phyloP scores from a whole-genome alignment of 352 stramenopile genomes.

The Phytophthora cactorum region DNA sequence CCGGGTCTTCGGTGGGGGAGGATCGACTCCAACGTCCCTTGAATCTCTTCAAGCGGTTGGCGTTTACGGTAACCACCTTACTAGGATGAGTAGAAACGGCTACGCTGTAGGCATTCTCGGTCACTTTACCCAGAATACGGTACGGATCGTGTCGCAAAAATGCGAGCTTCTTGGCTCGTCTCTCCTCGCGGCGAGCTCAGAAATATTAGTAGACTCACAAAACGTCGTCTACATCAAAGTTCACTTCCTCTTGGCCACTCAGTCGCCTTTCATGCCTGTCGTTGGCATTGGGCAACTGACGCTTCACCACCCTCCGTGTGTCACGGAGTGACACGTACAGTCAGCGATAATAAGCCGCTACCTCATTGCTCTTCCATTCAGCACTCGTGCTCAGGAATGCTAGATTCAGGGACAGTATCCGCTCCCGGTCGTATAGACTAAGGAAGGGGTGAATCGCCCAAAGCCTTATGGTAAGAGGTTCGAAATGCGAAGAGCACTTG shows the following conservation, averaged over 20 bases:
- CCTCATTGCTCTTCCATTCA: neutral
- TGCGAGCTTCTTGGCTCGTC: neutral
- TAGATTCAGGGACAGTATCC: neutral
- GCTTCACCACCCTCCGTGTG: neutral
- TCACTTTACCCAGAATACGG: neutral
- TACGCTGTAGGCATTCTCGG: neutral
- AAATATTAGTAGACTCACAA: neutral
- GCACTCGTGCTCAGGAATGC: neutral
- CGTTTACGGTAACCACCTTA: neutral
- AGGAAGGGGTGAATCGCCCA: neutral
- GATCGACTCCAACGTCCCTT: neutral
- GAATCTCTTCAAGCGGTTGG: neutral
- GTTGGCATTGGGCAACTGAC: neutral
- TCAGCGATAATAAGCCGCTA: neutral
- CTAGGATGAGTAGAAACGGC: neutral
- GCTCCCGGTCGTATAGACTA: neutral
- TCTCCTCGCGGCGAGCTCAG: neutral
- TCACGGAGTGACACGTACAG: neutral
- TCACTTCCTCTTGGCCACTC: neutral
- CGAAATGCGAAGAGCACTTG: neutral
- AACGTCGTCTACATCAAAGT: neutral
- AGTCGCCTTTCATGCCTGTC: neutral
- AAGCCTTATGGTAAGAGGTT: neutral
- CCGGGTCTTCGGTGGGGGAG: neutral
- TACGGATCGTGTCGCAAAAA: neutral